These are phyloP conservation scores for Plantago rigida DNA, from an alignment of 305 asterid genomes.

Conservation along the genomic window DNA sequence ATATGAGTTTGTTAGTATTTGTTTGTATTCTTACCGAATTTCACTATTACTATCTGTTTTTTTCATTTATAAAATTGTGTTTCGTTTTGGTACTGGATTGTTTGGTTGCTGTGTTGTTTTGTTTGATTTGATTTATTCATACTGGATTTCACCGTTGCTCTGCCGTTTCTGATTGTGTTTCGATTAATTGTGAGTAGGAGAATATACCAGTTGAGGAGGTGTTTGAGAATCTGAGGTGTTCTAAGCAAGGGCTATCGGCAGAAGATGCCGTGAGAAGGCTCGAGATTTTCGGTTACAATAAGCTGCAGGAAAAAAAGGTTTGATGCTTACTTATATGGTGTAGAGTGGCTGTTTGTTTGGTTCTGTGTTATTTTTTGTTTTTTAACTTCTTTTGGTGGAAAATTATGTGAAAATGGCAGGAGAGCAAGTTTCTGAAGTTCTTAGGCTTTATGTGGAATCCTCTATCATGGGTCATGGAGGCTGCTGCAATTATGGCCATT, in stretches of 20 bases:
- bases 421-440: conserved; percentile 50
- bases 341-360: not conserved
- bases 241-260: conserved; percentile 42
- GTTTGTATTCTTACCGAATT: too few species aligned
- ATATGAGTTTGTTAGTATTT: too few species aligned
- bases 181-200: conserved; percentile 30
- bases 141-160: not conserved
- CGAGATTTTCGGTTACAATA: conserved; percentile 51
- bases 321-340: conserved; percentile 1
- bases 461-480: conserved; percentile 71
- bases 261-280: conserved; percentile 49
- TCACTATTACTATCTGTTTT: not conserved
- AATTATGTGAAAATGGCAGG: conserved; percentile 30
- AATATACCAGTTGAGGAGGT: conserved; percentile 58
- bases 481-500: conserved; percentile 62
- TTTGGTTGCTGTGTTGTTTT: conserved; percentile 9
- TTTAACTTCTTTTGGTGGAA: not conserved
- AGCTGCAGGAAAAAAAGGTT: conserved; percentile 60
- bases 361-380: not conserved
- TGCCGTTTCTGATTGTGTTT: not conserved
- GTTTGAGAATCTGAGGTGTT: conserved; percentile 51
- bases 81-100: not conserved
- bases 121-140: not conserved
- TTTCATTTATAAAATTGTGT: not conserved
- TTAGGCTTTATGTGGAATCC: conserved; percentile 75